Evolutionary conservation across 2,329 filamentous ascomycete genomes (phyloP).

Genomic region (Emergomyces orientalis): DNA sequence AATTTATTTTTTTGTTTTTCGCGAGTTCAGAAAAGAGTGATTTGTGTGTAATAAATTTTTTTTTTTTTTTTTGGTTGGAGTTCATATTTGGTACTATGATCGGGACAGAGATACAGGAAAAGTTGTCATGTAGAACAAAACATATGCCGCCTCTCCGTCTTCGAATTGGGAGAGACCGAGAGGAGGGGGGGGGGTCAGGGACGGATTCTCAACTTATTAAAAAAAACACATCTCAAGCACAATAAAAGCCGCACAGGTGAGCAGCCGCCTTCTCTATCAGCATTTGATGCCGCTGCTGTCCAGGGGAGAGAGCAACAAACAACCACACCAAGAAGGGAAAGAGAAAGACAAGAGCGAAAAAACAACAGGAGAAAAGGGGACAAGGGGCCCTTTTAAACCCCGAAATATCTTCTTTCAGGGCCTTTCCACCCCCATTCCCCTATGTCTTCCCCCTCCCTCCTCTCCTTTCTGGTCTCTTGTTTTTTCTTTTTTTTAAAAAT

Average conservation of each 20-base stretch:
- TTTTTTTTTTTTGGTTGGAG: background rate
- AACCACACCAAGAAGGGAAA: background rate
- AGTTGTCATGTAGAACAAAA: background rate
- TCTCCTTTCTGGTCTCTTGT: background rate
- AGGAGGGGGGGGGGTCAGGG: background rate
- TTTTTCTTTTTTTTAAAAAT: background rate
- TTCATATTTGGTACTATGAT: conserved; percentile 3
- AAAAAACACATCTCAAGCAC: background rate
- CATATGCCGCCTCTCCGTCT: background rate
- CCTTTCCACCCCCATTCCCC: background rate
- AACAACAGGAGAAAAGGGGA: conserved; percentile 2
- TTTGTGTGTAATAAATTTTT: background rate
- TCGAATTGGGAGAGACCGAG: background rate
- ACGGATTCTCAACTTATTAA: background rate
- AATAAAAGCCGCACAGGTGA: background rate
- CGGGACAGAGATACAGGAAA: background rate
- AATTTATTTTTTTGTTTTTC: background rate
- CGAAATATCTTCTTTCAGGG: conserved; percentile 1
- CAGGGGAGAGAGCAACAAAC: background rate
- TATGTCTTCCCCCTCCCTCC: background rate
- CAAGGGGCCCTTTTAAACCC: conserved; percentile 8
- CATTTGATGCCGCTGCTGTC: background rate
- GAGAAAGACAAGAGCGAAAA: conserved; percentile 1
- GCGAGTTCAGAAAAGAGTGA: background rate
- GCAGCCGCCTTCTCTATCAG: conserved; percentile 6